Evolutionary conservation across 2,329 filamentous ascomycete species (phyloP), one percentile per base, ranked within the genome.

Genomic region (Aspergillus persii): DNA sequence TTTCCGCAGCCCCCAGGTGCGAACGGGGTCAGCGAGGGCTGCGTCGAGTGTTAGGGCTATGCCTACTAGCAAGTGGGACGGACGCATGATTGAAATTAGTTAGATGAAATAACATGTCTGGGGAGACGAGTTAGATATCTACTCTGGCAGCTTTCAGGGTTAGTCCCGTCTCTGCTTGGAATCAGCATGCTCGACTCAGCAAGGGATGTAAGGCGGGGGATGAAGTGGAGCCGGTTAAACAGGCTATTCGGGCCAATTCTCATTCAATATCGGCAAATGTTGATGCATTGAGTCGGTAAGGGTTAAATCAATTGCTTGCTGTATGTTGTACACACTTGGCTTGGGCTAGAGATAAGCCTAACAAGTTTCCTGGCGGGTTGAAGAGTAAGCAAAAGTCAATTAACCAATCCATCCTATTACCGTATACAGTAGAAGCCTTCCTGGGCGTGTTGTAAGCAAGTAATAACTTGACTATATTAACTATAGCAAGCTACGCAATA

Each of bases 1-100:
- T 41, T 79, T 77, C 33, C 11, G 23, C 1, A 44, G 56, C 1
- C 54, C 56, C 61, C 61, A 63, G 18, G 53, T 41, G 3, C 50
- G 50, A 3, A n/a, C 23, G 3, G n/a, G 26, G n/a, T 36, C 23
- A 1, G 63, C 59, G 27, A 56, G 39, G 1, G 54, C 23, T 23
- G 46, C 23, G 18, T 55, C 56, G 8, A 60, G 9, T n/a, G 18
- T 44, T 8, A 56, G 29, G 56, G 56, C 44, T 5, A 55, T n/a
- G 36, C 33, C 39, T n/a, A 39, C 15, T 8, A 54, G 3, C 29
- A 41, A 23, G 3, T 26, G 39, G 3, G 44, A 4, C 31, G 12
- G 26, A 9, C 27, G 18, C 59, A 61, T 61, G 8, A 15, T 27
- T 36, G 8, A 18, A 31, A 23, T 39, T 39, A 12, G 7, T 8